These are phyloP conservation scores for Backusella morwellensis DNA, from an alignment of 192 early-diverging fungal species.

Conservation along the genomic window DNA sequence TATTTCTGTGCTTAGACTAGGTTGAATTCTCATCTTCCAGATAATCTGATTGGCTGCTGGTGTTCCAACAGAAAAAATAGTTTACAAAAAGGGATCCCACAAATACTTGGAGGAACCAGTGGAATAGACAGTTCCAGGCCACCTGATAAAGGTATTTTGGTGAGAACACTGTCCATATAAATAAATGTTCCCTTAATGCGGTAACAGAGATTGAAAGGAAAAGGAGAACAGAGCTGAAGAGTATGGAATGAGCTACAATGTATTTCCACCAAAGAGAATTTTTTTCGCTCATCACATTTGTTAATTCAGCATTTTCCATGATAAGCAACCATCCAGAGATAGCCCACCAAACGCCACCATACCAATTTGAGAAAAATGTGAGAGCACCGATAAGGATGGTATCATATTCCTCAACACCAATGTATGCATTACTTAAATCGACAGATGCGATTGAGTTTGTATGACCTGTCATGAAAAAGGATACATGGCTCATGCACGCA, in stretches of 20 bases:
- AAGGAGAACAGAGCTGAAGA: constrained; percentile 41
- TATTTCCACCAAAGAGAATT: constrained; percentile 13
- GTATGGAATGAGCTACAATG: constrained; percentile 20
- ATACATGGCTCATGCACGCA: constrained; percentile 47
- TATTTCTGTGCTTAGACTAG: neutral
- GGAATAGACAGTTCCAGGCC: constrained; percentile 57
- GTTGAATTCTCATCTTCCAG: neutral
- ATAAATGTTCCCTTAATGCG: constrained; percentile 64
- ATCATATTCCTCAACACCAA: constrained; percentile 67
- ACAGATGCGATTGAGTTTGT: constrained; percentile 77
- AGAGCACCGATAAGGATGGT: constrained; percentile 58
- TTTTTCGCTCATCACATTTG: neutral
- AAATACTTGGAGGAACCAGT: constrained; percentile 37
- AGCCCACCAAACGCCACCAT: constrained; percentile 68
- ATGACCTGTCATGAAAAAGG: constrained; percentile 72
- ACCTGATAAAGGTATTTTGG: constrained; percentile 78
- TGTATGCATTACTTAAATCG: constrained; percentile 76
- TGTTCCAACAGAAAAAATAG: neutral
- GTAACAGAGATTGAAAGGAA: constrained; percentile 62
- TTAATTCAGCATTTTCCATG: constrained; percentile 18
- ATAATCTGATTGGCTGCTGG: neutral
- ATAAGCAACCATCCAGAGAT: constrained; percentile 38
- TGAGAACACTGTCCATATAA: constrained; percentile 86
- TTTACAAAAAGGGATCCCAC: constrained; percentile 13
- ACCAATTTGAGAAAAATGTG: constrained; percentile 73